These are phyloP conservation scores for Kodamaea hsintzibuensis DNA, from an alignment of 805 yeast species.

Conservation along the genomic window DNA sequence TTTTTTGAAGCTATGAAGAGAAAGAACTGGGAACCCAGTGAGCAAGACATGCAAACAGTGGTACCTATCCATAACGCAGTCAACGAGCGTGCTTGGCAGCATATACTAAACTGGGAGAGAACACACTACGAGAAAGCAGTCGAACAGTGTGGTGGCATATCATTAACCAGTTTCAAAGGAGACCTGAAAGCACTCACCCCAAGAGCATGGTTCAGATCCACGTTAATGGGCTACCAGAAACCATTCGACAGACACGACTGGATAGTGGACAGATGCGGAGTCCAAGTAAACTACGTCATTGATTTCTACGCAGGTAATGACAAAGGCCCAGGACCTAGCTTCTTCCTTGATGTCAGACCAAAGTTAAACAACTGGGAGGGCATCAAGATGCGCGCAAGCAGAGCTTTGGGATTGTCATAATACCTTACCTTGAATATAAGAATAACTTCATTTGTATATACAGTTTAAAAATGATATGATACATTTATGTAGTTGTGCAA, in stretches of 20 bases:
- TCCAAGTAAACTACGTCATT: slow-evolving; percentile 81
- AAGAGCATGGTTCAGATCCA: slow-evolving; percentile 68
- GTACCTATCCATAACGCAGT: slow-evolving; percentile 95
- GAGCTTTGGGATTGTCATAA: slow-evolving; percentile 6
- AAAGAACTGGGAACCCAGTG: slow-evolving; percentile 82
- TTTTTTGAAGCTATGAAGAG: slow-evolving; percentile 93
- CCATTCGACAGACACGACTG: slow-evolving; percentile 98
- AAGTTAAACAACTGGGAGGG: slow-evolving; percentile 85
- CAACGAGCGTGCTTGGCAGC: slow-evolving; percentile 89
- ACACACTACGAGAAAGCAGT: slow-evolving; percentile 49
- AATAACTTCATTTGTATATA: slow-evolving; percentile 8
- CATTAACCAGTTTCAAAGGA: slow-evolving; percentile 84
- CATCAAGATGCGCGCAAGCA: slow-evolving; percentile 58
- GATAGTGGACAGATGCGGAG: slow-evolving; percentile 85
- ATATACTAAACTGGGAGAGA: slow-evolving; percentile 80
- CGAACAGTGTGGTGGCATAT: slow-evolving; percentile 74
- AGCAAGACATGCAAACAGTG: slow-evolving; percentile 81
- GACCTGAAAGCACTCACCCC: slow-evolving; percentile 86
- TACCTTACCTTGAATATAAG: background rate
- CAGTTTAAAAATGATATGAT: slow-evolving; percentile 6
- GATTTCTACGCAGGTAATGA: slow-evolving; percentile 66
- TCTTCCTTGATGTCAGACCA: slow-evolving; percentile 89
- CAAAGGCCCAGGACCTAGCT: slow-evolving; percentile 45
- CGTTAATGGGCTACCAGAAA: slow-evolving; percentile 64
- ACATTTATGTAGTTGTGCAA: slow-evolving; percentile 9